Conservation (phyloP, 805 yeast species). For the Zygosaccharomyces bailii region DNA sequence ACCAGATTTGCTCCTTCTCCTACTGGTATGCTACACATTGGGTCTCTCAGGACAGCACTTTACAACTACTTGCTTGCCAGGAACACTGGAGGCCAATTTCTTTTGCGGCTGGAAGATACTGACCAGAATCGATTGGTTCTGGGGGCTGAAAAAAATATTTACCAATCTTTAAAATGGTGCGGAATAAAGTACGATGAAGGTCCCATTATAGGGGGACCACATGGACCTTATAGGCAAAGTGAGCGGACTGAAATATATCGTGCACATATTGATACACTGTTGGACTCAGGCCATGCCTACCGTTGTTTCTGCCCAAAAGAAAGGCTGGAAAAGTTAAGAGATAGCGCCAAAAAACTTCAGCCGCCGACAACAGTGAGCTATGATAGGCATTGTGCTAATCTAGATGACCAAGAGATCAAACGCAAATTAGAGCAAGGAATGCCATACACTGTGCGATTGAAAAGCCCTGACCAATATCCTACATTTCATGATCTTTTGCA, state of each 20-base stretch:
- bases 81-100: constrained; percentile 73
- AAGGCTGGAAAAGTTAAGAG: constrained; percentile 62
- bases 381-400: constrained; percentile 71
- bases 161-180: constrained; percentile 74
- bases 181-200: constrained; percentile 79
- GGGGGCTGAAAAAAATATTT: constrained; percentile 81
- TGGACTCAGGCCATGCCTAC: constrained; percentile 73
- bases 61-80: constrained; percentile 83
- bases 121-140: constrained; percentile 74
- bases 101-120: constrained; percentile 87
- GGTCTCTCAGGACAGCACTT: constrained; percentile 88
- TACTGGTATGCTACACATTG: constrained; percentile 91
- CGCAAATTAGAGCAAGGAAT: constrained; percentile 35
- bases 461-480: constrained; percentile 70
- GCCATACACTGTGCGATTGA: constrained; percentile 64
- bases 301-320: constrained; percentile 84
- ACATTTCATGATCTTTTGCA: constrained; percentile 70
- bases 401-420: constrained; percentile 42
- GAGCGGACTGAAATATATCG: constrained; percentile 67
- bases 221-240: constrained; percentile 83
- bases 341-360: constrained; percentile 64
- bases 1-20: constrained; percentile 98
- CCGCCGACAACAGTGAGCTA: constrained; percentile 94
- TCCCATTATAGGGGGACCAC: constrained; percentile 42
- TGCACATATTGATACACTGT: constrained; percentile 52